Conservation (phyloP, 2,329 filamentous ascomycete species). For the Hypoxylon sp. region DNA sequence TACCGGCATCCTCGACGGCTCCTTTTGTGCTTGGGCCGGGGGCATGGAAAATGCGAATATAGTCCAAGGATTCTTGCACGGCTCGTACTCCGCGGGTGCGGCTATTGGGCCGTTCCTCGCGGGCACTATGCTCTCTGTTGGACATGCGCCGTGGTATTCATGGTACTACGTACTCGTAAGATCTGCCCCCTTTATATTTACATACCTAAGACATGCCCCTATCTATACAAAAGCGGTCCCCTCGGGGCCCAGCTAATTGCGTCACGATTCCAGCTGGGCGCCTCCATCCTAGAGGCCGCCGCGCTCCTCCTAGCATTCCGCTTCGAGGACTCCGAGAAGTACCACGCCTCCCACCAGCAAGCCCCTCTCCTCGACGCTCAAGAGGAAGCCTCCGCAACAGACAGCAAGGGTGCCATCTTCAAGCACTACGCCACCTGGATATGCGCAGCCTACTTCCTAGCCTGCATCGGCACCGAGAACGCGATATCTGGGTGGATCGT, state of each 20-base stretch:
- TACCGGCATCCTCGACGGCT: slow-evolving; percentile 57
- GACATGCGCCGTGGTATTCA: slow-evolving; percentile 51
- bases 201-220: too few species aligned
- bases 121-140: slow-evolving; percentile 49
- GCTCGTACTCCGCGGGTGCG: slow-evolving; percentile 55
- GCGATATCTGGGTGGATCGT: slow-evolving; percentile 61
- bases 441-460: slow-evolving; percentile 58
- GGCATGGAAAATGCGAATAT: slow-evolving; percentile 56
- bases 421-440: slow-evolving; percentile 55
- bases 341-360: slow-evolving; percentile 46
- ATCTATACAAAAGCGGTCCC: too few species aligned
- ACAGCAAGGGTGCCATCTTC: slow-evolving; percentile 46
- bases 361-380: neutral
- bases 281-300: slow-evolving; percentile 45
- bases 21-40: slow-evolving; percentile 61
- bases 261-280: slow-evolving; percentile 24
- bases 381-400: neutral
- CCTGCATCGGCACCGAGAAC: slow-evolving; percentile 60
- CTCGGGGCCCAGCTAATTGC: neutral
- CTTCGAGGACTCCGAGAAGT: slow-evolving; percentile 51
- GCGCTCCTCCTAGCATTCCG: slow-evolving; percentile 54
- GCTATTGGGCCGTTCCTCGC: slow-evolving; percentile 55
- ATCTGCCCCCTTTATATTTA: neutral
- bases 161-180: slow-evolving; percentile 58
- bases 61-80: slow-evolving; percentile 57